Conservation (phyloP, 306 rosid species). For the Castanea crenata region DNA sequence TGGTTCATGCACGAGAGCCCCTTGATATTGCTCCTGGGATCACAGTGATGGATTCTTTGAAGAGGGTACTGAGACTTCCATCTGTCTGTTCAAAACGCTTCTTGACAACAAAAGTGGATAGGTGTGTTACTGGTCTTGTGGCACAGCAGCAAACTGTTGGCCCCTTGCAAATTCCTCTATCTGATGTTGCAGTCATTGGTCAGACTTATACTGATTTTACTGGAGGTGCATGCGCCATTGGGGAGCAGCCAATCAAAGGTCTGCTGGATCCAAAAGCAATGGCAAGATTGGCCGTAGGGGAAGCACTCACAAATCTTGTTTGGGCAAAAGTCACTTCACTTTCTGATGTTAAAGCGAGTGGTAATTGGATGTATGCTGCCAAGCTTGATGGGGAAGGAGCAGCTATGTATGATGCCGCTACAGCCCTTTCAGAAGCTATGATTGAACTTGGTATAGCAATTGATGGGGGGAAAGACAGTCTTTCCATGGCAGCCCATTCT, state of each 20-base stretch:
- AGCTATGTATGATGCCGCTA: constrained; percentile 85
- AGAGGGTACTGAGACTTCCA: constrained; percentile 79
- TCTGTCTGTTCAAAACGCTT: constrained; percentile 82
- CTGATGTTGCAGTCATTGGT: constrained; percentile 90
- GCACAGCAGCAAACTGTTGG: constrained; percentile 96
- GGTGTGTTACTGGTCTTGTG: constrained; percentile 87
- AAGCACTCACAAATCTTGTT: constrained; percentile 93
- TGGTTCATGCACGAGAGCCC: constrained; percentile 53
- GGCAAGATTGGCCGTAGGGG: constrained; percentile 95
- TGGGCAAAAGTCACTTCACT: constrained; percentile 88
- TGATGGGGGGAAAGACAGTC: constrained; percentile 93
- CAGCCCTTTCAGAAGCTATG: constrained; percentile 75
- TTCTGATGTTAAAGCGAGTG: constrained; percentile 91
- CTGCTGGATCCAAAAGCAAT: constrained; percentile 83
- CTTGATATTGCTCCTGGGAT: constrained; percentile 77
- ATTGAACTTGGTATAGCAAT: constrained; percentile 87
- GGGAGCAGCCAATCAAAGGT: constrained; percentile 91
- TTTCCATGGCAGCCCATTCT: constrained; percentile 89
- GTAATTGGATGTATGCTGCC: constrained; percentile 96
- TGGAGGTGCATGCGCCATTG: constrained; percentile 92
- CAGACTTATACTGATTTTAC: constrained; percentile 67
- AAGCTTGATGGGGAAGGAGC: constrained; percentile 96
- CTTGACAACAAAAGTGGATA: constrained; percentile 74
- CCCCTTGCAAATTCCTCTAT: constrained; percentile 76
- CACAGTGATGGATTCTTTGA: constrained; percentile 60